Conservation (phyloP, 2,329 filamentous ascomycete genomes). For the Aspergillus phoenicis region DNA sequence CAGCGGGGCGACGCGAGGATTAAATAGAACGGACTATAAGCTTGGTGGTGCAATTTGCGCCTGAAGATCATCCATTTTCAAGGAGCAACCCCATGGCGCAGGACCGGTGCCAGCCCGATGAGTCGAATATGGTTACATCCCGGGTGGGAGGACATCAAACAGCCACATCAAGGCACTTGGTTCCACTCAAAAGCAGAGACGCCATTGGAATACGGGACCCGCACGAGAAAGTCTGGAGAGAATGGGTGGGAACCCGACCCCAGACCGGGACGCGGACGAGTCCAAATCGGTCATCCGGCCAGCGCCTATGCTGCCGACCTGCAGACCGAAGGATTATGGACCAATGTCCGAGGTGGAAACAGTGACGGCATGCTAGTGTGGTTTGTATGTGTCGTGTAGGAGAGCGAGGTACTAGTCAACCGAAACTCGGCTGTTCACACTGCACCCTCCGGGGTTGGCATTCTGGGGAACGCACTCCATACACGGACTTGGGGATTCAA, state of each 20-base stretch:
- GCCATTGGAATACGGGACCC: neutral
- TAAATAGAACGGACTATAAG: neutral
- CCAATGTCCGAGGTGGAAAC: neutral
- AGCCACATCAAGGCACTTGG: neutral
- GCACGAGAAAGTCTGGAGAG: conserved; percentile 5
- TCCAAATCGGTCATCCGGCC: neutral
- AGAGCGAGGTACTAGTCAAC: too few species aligned
- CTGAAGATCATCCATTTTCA: conserved; percentile 9
- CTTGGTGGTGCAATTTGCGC: neutral
- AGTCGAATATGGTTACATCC: conserved; percentile 26
- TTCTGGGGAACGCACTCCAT: neutral
- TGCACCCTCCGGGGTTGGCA: neutral
- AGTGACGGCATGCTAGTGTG: neutral
- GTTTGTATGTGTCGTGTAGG: too few species aligned
- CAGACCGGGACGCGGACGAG: neutral
- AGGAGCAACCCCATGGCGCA: conserved; percentile 3
- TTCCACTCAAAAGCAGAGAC: neutral
- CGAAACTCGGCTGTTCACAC: neutral
- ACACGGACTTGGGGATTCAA: neutral
- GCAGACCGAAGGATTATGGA: neutral
- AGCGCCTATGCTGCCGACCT: neutral
- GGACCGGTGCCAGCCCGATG: conserved; percentile 2
- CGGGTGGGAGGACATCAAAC: conserved; percentile 19
- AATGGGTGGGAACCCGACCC: neutral
- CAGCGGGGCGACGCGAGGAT: neutral